Evolutionary conservation across 2,329 filamentous ascomycete species (phyloP), one percentile per base, ranked within the genome.

Genomic region (Ascochyta fabae): DNA sequence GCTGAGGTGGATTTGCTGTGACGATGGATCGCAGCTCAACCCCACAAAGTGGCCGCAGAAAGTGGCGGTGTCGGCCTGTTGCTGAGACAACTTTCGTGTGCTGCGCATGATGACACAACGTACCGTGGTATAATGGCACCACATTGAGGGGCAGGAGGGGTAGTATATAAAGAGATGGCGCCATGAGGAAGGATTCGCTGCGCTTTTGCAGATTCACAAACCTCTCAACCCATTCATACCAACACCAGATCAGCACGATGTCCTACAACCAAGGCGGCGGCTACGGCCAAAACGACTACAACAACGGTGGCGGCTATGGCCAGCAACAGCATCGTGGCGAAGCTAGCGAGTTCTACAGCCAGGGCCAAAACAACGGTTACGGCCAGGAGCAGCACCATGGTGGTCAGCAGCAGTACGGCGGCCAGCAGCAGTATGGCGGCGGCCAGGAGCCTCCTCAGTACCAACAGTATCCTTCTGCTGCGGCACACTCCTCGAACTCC

Each of bases 381-480:
- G 46, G 50, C 23, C 31, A 33, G 29, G 10, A 33, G 29, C 19
- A 19, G 19, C 19, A 19, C 19, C 19, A 19, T 19, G 19, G 19
- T 19, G 19, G 19, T 19, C 19, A 19, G 19, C 19, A 19, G 19
- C 19, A 19, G 19, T 19, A 19, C 19, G 19, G 19, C 19, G 19
- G 19, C 19, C 64, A 58, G 19, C 64, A 68, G 41, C 58, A 59
- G 26, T 45, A 61, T 19, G 53, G 48, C 15, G 56, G 56, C 19
- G 41, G 54, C 35, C 62, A 69, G 31, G 51, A 51, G n/a, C 62
- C 63, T 44, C 62, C 63, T 24, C 62, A 65, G 47, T 68, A 66
- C 47, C 63, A 68, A 40, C 68, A 69, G 42, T 58, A 61, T 12
- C 59, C 63, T 4, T 65, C 63, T 8, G 49, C 66, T 6, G 61